phyloP scores from a whole-genome alignment of 371 early-diverging fungal species.

The Lichtheimia hyalospora region DNA sequence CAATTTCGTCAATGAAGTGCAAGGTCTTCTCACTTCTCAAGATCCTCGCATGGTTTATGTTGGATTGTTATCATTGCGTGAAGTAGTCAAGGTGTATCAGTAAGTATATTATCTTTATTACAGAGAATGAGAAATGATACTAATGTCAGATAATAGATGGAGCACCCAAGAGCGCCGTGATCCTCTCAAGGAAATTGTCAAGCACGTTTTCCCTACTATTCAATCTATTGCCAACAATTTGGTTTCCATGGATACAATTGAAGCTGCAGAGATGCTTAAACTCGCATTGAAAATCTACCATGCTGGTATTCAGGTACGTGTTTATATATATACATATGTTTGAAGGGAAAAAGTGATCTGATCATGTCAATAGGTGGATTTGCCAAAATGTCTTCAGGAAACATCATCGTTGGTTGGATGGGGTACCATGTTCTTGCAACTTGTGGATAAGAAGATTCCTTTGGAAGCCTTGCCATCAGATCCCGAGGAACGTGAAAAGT shows the following conservation, averaged over 20 bases:
- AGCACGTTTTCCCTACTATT: slow-evolving; percentile 71
- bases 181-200: slow-evolving; percentile 67
- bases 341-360: background rate
- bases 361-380: slow-evolving; percentile 42
- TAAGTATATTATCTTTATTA: slow-evolving; percentile 35
- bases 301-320: slow-evolving; percentile 61
- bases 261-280: slow-evolving; percentile 85
- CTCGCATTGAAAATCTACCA: slow-evolving; percentile 78
- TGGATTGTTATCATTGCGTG: slow-evolving; percentile 76
- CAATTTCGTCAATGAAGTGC: slow-evolving; percentile 66
- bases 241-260: slow-evolving; percentile 54
- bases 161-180: slow-evolving; percentile 53
- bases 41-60: slow-evolving; percentile 67
- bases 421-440: slow-evolving; percentile 81
- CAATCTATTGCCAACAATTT: slow-evolving; percentile 68
- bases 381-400: slow-evolving; percentile 70
- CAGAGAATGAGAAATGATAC: background rate
- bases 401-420: slow-evolving; percentile 74
- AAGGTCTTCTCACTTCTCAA: slow-evolving; percentile 61
- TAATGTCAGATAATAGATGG: slow-evolving; percentile 42
- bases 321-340: background rate
- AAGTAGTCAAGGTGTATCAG: slow-evolving; percentile 81
- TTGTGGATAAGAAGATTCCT: slow-evolving; percentile 68
- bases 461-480: slow-evolving; percentile 54
- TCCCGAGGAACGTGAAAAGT: slow-evolving; percentile 71